Percentiles rank a stretch among this genome's conserved stretches.
Conservation (phyloP, 495 filamentous ascomycete species). For the Aspergillus ellipticus region DNA sequence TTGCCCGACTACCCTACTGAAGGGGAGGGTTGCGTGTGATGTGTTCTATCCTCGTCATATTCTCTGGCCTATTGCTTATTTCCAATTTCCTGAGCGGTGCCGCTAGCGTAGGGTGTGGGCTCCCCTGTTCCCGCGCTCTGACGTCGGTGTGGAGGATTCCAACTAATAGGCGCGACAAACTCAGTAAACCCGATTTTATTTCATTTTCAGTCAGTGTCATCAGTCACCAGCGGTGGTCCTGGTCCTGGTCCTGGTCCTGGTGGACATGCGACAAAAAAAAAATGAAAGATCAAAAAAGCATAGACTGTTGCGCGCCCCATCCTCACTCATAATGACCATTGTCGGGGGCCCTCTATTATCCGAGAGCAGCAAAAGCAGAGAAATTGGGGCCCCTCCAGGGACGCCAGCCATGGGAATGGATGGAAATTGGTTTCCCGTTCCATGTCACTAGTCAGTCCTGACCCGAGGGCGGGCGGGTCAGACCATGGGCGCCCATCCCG, state of each 20-base stretch:
- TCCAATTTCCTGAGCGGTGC: constrained; percentile 27
- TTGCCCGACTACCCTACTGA: constrained; percentile 1
- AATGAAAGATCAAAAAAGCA: too few relatives aligned
- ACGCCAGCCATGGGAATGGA: not conserved
- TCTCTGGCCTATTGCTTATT: not conserved
- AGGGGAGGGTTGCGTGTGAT: constrained; percentile 20
- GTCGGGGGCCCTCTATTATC: not conserved
- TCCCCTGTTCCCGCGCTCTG: constrained; percentile 26
- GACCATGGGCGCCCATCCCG: constrained; percentile 11
- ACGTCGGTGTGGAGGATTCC: constrained; percentile 26
- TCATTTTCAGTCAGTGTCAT: too few relatives aligned
- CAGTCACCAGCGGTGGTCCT: too few relatives aligned
- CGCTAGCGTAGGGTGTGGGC: constrained; percentile 20
- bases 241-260: too few relatives aligned
- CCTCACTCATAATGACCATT: not conserved
- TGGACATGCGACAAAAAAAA: too few relatives aligned
- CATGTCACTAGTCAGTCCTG: constrained; percentile 1
- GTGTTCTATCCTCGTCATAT: constrained; percentile 17
- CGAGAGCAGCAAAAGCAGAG: not conserved
- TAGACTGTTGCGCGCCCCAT: too few relatives aligned
- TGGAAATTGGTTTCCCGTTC: not conserved
- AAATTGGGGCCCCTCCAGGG: not conserved
- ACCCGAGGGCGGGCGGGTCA: constrained; percentile 5
- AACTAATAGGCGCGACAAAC: not conserved
- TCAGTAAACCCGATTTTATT: too few relatives aligned